Evolutionary conservation across 2,329 filamentous ascomycete species (phyloP).

Genomic region (Beauveria sp.): DNA sequence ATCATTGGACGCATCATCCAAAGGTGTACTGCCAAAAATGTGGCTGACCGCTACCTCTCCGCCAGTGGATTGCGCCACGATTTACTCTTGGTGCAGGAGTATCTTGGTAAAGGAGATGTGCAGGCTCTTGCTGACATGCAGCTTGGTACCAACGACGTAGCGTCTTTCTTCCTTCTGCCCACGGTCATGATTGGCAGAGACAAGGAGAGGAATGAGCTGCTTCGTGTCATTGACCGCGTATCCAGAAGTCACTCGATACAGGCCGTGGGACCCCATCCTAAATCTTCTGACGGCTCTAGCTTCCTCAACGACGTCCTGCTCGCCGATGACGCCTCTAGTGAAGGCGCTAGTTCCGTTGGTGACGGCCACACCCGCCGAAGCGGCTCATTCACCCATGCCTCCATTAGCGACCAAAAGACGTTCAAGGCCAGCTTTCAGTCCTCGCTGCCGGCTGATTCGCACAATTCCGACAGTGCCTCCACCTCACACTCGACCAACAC

Average conservation of each 20-base stretch:
- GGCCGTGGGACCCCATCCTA: constrained; percentile 33
- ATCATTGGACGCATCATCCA: constrained; percentile 76
- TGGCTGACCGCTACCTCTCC: constrained; percentile 83
- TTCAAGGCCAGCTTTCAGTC: constrained; percentile 32
- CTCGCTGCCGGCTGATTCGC: constrained; percentile 34
- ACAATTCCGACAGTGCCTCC: constrained; percentile 38
- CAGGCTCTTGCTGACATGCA: constrained; percentile 64
- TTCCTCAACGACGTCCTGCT: constrained; percentile 44
- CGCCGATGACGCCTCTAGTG: constrained; percentile 48
- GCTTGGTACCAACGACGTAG: constrained; percentile 78
- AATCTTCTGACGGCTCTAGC: constrained; percentile 46
- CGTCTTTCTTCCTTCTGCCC: constrained; percentile 85
- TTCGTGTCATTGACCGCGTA: constrained; percentile 70
- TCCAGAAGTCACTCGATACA: constrained; percentile 53
- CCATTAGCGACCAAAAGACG: constrained; percentile 33
- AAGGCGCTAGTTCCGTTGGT: constrained; percentile 51
- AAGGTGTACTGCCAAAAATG: constrained; percentile 89
- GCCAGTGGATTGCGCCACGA: constrained; percentile 81
- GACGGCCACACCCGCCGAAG: constrained; percentile 38
- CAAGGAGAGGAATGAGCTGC: constrained; percentile 60
- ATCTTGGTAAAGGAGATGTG: constrained; percentile 68
- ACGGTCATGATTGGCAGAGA: constrained; percentile 72
- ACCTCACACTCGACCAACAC: constrained; percentile 33
- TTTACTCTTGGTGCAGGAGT: constrained; percentile 62
- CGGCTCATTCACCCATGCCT: constrained; percentile 41